phyloP scores from a whole-genome alignment of 2,329 filamentous ascomycete species.

The Dactylellina parvicollis region DNA sequence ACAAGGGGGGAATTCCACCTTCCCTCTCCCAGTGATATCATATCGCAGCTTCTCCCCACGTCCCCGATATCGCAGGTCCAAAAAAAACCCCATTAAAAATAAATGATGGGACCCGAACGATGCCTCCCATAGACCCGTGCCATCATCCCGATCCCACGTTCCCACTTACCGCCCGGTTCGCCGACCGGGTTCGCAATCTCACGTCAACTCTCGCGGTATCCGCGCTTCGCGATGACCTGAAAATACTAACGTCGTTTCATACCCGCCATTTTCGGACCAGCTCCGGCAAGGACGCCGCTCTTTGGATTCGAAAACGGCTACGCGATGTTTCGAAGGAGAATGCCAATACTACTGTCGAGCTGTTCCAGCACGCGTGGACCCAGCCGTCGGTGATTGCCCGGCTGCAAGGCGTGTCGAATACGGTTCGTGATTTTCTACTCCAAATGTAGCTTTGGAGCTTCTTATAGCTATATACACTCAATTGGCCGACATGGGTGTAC shows the following conservation, averaged over 20 bases:
- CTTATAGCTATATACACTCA: slow-evolving; percentile 67
- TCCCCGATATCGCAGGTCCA: too few relatives aligned
- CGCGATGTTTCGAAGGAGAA: not conserved
- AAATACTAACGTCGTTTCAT: slow-evolving; percentile 19
- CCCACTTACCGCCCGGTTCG: not conserved
- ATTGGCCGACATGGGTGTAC: too few relatives aligned
- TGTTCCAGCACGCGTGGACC: slow-evolving; percentile 84
- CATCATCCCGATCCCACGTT: not conserved
- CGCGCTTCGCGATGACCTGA: slow-evolving; percentile 14
- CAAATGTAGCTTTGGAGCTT: not conserved
- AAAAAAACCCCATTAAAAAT: too few relatives aligned
- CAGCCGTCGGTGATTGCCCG: slow-evolving; percentile 90
- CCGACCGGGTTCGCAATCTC: not conserved
- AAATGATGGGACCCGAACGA: not conserved
- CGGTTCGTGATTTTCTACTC: slow-evolving; percentile 14
- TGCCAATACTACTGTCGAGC: slow-evolving; percentile 61
- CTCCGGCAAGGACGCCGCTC: slow-evolving; percentile 19
- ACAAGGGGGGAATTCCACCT: too few relatives aligned
- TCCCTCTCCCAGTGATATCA: too few relatives aligned
- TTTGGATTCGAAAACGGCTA: slow-evolving; percentile 27
- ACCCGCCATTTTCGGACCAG: slow-evolving; percentile 41
- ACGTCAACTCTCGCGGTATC: not conserved
- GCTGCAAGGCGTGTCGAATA: slow-evolving; percentile 72
- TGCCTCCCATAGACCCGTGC: slow-evolving; percentile 7
- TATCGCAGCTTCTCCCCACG: too few relatives aligned